Base-by-base conservation (phyloP, 139 green algal species). In the Chlorella vulgaris region DNA sequence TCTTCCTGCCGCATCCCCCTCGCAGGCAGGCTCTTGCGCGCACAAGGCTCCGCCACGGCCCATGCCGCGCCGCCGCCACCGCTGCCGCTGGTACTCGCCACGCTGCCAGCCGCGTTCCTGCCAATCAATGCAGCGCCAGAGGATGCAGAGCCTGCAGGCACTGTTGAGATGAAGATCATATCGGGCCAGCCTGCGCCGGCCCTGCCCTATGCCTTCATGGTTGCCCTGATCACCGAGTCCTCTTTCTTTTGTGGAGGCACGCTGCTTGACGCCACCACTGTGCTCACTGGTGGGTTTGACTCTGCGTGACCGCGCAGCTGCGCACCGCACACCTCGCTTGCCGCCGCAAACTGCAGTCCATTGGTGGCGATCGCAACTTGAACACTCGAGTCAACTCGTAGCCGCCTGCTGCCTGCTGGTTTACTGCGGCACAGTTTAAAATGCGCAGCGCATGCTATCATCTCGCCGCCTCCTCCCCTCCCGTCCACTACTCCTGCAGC, bases 101-200 rank as follows among this genome's bases (percentile, higher is more conserved):
- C 15, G 47, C 47, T 73, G 36, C 65, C 65, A 13, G 19, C 0
- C 36, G 31, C 65, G 36, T 35, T 36, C 19, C 2, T 73, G 47
- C 15, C 65, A 51, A 33, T 24, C 36, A 24, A 22, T 19, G 36
- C 65, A 73, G 65, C 65, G 38, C 22, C 35, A 21, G n/a, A 4
- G 36, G 65, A 51, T 7, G 65, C 35, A 31, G 65, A 35, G 47
- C 13, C 47, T 10, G 47, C 47, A n/a, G 65, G 65, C 0, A 47
- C 24, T 8, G 39, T 75, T 10, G 68, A 75, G 28, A 58, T 75
- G 68, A 75, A 75, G 24, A 75, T 75, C 40, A 75, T 75, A 38
- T 38, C 55, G 7, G 68, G 68, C 2, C 39, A 75, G 8, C 22
- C 24, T 1, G 68, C 42, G 26, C 13, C 7, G 7, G 40, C 40